These are phyloP conservation scores for Lanmaoa rubissima DNA, from an alignment of 768 basidiomycete species.

Conservation along the genomic window DNA sequence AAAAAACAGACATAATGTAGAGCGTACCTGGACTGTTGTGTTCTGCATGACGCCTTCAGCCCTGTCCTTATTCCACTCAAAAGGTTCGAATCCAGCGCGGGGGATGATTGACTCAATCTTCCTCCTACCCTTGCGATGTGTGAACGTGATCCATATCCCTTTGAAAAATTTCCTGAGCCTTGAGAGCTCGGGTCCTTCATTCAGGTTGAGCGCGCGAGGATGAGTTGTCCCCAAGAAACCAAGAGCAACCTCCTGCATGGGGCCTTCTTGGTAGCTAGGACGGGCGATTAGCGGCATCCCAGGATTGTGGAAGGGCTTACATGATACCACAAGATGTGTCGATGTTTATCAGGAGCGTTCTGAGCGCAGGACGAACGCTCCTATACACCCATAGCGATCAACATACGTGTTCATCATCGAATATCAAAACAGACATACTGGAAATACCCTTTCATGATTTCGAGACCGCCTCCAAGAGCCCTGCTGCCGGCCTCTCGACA, in stretches of 20 bases:
- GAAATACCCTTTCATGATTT: constrained; percentile 49
- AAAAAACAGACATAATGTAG: neutral
- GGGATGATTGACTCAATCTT: constrained; percentile 39
- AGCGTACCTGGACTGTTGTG: constrained; percentile 41
- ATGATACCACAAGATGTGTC: constrained; percentile 47
- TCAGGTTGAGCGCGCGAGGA: constrained; percentile 31
- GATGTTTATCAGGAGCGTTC: constrained; percentile 43
- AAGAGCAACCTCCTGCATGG: constrained; percentile 33
- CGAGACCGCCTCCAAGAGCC: constrained; percentile 33
- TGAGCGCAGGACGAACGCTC: constrained; percentile 45
- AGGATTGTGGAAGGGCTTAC: constrained; percentile 26
- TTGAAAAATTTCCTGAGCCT: constrained; percentile 41
- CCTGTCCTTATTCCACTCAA: constrained; percentile 37
- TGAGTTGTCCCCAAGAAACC: constrained; percentile 24
- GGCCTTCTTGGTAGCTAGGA: constrained; percentile 28
- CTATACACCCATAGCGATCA: constrained; percentile 24
- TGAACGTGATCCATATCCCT: constrained; percentile 33
- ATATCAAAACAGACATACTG: constrained; percentile 37
- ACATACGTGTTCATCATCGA: neutral
- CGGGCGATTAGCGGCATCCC: neutral
- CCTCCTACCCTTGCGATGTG: constrained; percentile 24
- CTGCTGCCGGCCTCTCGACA: constrained; percentile 30
- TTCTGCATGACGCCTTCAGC: constrained; percentile 12
- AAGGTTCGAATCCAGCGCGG: constrained; percentile 38
- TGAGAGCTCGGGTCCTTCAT: constrained; percentile 26